Base-by-base conservation (phyloP, 2,329 filamentous ascomycete genomes). In the Intubia oerlemansii region DNA sequence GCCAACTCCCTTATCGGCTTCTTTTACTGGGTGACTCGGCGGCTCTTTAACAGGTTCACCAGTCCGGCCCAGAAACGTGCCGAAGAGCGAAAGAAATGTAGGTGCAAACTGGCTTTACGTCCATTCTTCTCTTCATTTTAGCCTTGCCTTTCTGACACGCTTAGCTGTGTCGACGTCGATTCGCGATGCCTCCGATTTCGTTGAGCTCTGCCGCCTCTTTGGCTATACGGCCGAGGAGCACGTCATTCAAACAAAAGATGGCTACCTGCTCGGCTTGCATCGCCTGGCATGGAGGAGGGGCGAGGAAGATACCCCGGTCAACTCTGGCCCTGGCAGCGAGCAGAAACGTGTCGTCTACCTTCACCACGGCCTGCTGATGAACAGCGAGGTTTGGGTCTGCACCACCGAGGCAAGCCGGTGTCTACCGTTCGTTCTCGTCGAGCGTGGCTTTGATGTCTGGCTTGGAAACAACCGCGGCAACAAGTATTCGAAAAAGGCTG, bases 341-440 rank as follows among this genome's bases (percentile, higher is more conserved):
- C 64, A 63, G 50, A 93, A 93, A 55, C 77, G 73, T 40, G 79
- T 95, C 27, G 72, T 88, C 6, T 98, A 95, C 48, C 57, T 98
- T 37, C 88, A 98, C 44, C 88, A 98, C 50, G 88, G 85, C 7
- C 62, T 98, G 33, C 65, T 98, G 44, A 98, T 98, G 88, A 95
- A 93, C 51, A 92, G 82, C 41, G 88, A 98, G 50, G 85, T 98
- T 19, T 98, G 88, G 88, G 80, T 95, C 7, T 90, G 81, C 44
- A 54, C 85, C 45, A 91, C 85, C 0, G 79, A 93, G 39, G 71
- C 74, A 40, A 66, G 90, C 48, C 66, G 84, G 40, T 85, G 77
- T 39, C 57, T 98, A 22, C 81, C 88, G 0, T 95, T 98, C 46
- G 66, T 77, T 39, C 58, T 98, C 24, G 81, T 91, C 0, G 81